These are phyloP conservation scores for Vicia faba DNA, from an alignment of 306 rosid genomes.

Conservation along the genomic window DNA sequence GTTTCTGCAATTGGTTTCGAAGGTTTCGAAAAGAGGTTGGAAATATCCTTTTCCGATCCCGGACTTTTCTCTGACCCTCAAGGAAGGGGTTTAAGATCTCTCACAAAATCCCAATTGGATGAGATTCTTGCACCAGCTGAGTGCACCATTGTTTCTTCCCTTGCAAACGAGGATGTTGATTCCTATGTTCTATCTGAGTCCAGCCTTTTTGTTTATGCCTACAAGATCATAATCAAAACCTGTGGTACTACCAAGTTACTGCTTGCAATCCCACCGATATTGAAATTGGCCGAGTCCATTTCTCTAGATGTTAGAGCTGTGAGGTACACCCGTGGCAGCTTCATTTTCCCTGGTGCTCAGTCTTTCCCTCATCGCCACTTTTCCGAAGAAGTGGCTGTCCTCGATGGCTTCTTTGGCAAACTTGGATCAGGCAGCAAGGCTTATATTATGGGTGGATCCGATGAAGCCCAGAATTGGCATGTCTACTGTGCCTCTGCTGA, in stretches of 20 bases:
- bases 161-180: conserved; percentile 55
- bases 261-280: conserved; percentile 58
- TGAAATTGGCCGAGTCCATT: conserved; percentile 54
- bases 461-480: conserved; percentile 61
- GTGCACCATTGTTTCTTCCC: conserved; percentile 69
- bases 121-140: conserved; percentile 64
- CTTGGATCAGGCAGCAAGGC: conserved; percentile 62
- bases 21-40: conserved; percentile 74
- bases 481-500: conserved; percentile 60
- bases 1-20: conserved; percentile 73
- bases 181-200: conserved; percentile 78
- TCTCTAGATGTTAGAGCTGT: conserved; percentile 53
- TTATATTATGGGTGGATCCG: conserved; percentile 54
- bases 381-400: conserved; percentile 56
- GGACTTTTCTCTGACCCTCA: conserved; percentile 62
- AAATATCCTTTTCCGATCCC: conserved; percentile 53
- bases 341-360: conserved; percentile 71
- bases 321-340: conserved; percentile 65
- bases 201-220: conserved; percentile 59
- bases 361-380: conserved; percentile 65
- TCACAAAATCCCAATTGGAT: conserved; percentile 58
- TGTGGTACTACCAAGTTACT: conserved; percentile 74
- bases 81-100: conserved; percentile 62
- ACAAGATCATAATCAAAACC: conserved; percentile 69
- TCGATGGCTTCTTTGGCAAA: conserved; percentile 56